Conservation (phyloP, 2,329 filamentous ascomycete species). For the Rhexocercosporidium sp. region DNA sequence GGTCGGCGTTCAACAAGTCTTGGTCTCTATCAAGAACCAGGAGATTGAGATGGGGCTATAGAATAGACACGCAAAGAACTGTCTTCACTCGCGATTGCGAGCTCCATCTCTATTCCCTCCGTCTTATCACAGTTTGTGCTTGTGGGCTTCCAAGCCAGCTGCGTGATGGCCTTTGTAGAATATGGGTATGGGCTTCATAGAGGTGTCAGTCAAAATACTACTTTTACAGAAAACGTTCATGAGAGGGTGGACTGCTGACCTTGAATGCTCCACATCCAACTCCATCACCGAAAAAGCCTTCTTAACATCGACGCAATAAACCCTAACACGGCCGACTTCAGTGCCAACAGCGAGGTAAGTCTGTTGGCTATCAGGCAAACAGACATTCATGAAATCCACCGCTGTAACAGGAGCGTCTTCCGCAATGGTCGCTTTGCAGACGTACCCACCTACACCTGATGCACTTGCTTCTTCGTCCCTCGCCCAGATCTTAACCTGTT, state of each 20-base stretch:
- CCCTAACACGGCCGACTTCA: constrained; percentile 48
- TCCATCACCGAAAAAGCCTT: constrained; percentile 39
- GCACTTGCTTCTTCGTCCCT: constrained; percentile 34
- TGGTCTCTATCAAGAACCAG: constrained; percentile 21
- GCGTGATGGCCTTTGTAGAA: constrained; percentile 45
- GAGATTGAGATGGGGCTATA: constrained; percentile 25
- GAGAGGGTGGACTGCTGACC: constrained; percentile 32
- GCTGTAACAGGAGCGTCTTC: constrained; percentile 70
- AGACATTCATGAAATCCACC: constrained; percentile 64
- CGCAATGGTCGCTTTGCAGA: constrained; percentile 52
- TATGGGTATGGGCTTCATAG: constrained; percentile 52
- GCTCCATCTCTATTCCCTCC: constrained; percentile 29
- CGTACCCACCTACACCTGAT: constrained; percentile 22
- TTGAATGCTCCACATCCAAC: constrained; percentile 25
- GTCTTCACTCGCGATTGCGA: constrained; percentile 56
- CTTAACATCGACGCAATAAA: constrained; percentile 35
- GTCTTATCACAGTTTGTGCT: constrained; percentile 17
- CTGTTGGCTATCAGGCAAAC: constrained; percentile 34
- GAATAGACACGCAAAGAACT: constrained; percentile 63
- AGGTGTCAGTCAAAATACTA: constrained; percentile 7
- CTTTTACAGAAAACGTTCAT: constrained; percentile 6
- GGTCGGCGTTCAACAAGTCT: not conserved
- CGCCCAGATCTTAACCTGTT: constrained; percentile 76
- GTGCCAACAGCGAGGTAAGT: constrained; percentile 61
- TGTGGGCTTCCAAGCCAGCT: constrained; percentile 71